These are phyloP conservation scores for Polygonum maritimum DNA, from an alignment of 148 eudicot species.

Conservation along the genomic window DNA sequence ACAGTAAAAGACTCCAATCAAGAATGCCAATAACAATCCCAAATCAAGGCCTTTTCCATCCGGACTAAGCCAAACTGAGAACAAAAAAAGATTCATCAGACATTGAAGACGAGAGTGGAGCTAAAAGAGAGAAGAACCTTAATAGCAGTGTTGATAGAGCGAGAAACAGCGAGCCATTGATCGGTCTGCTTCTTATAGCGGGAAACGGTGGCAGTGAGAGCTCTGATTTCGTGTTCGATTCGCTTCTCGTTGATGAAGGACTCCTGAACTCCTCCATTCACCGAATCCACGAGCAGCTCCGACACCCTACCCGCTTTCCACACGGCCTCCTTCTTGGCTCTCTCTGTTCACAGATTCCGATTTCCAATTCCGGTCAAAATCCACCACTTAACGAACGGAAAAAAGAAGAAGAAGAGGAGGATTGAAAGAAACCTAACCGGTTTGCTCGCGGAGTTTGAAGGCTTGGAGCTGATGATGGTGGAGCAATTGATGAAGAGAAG, in stretches of 20 bases:
- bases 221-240: conserved; percentile 65
- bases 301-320: conserved; percentile 50
- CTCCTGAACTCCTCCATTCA: conserved; percentile 75
- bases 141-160: conserved; percentile 54
- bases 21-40: not conserved
- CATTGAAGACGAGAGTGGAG: not conserved
- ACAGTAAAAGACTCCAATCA: not conserved
- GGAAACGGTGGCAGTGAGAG: conserved; percentile 37
- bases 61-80: not conserved
- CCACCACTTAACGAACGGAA: too few relatives aligned
- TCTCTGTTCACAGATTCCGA: conserved; percentile 29
- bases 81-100: not conserved
- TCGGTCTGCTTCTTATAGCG: conserved; percentile 76
- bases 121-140: conserved; percentile 28
- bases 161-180: conserved; percentile 79
- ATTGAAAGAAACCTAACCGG: conserved; percentile 19
- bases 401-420: not conserved
- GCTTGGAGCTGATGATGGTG: conserved; percentile 34
- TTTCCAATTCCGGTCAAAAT: too few relatives aligned
- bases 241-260: conserved; percentile 70
- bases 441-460: conserved; percentile 28
- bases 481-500: conserved; percentile 40
- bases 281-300: conserved; percentile 56
- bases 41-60: not conserved
- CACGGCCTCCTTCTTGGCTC: conserved; percentile 62